Percentiles rank a stretch among this genome's conserved stretches.
Evolutionary conservation across 2,329 filamentous ascomycete species (phyloP).

Genomic region (Aspergillus alliaceus): DNA sequence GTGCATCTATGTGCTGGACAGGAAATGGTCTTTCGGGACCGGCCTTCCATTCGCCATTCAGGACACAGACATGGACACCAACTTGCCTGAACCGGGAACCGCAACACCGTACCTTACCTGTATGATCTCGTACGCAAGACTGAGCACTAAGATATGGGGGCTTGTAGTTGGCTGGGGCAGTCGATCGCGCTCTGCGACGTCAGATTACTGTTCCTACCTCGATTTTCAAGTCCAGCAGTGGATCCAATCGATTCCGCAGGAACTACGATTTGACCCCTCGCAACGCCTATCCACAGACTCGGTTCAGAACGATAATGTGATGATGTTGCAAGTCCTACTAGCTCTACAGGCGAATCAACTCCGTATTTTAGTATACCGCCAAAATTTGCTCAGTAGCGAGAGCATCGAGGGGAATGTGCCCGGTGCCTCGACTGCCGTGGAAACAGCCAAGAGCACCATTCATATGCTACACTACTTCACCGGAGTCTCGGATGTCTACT

Average conservation of each 20-base stretch:
- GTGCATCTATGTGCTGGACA: conserved; percentile 54
- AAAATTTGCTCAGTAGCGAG: conserved; percentile 41
- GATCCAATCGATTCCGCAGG: conserved; percentile 47
- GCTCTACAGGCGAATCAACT: conserved; percentile 50
- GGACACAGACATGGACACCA: conserved; percentile 52
- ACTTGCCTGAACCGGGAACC: conserved; percentile 45
- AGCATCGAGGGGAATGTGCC: conserved; percentile 38
- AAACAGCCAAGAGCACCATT: conserved; percentile 40
- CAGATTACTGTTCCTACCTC: conserved; percentile 42
- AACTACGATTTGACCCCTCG: conserved; percentile 41
- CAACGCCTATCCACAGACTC: conserved; percentile 10
- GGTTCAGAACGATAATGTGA: conserved; percentile 33
- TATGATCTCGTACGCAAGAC: conserved; percentile 50
- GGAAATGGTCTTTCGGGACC: conserved; percentile 55
- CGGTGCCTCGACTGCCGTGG: conserved; percentile 43
- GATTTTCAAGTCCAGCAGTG: conserved; percentile 48
- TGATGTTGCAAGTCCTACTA: conserved; percentile 44
- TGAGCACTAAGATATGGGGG: conserved; percentile 51
- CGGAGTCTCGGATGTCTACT: conserved; percentile 39
- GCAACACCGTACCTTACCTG: conserved; percentile 46
- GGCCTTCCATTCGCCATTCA: conserved; percentile 51
- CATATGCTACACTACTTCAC: conserved; percentile 41
- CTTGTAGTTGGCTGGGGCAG: conserved; percentile 41
- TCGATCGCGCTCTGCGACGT: conserved; percentile 31
- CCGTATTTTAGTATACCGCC: conserved; percentile 47